Conservation (phyloP, 805 yeast genomes). For the Jamesozyma hellenica region DNA sequence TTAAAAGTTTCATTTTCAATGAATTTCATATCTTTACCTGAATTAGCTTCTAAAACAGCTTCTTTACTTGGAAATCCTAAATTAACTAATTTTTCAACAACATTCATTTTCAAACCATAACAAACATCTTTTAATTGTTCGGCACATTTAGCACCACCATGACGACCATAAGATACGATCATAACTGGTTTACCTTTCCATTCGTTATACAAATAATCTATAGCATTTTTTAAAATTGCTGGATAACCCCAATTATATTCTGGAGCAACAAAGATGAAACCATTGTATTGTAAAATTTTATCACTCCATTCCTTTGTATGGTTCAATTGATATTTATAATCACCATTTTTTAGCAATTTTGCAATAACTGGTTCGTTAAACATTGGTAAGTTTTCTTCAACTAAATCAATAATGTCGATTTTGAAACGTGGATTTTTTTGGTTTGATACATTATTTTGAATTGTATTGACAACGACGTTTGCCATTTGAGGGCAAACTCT, state of each 20-base stretch:
- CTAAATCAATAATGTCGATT: slow-evolving; percentile 25
- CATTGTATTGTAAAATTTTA: slow-evolving; percentile 18
- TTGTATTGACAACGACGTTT: slow-evolving; percentile 8
- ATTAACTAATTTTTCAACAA: slow-evolving; percentile 5
- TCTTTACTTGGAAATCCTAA: slow-evolving; percentile 7
- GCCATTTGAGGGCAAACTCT: slow-evolving; percentile 13
- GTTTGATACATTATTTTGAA: slow-evolving; percentile 1
- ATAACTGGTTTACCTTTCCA: slow-evolving; percentile 29
- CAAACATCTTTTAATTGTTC: slow-evolving; percentile 21
- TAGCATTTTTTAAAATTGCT: slow-evolving; percentile 31
- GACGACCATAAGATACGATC: slow-evolving; percentile 28
- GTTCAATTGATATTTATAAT: slow-evolving; percentile 16
- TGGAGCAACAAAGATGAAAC: slow-evolving; percentile 30
- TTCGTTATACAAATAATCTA: slow-evolving; percentile 30
- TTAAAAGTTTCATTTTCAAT: neutral
- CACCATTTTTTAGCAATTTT: slow-evolving; percentile 9
- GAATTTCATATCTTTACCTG: slow-evolving; percentile 4
- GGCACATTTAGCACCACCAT: slow-evolving; percentile 24
- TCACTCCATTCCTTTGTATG: slow-evolving; percentile 24
- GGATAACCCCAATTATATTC: slow-evolving; percentile 33
- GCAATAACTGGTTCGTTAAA: slow-evolving; percentile 26
- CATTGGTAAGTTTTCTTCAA: slow-evolving; percentile 23
- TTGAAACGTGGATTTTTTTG: neutral
- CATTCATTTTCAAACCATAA: slow-evolving; percentile 11
- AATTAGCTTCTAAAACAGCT: slow-evolving; percentile 1